These are phyloP conservation scores for Cryphonectria naterciae DNA, from an alignment of 2,329 filamentous ascomycete genomes.

Conservation along the genomic window DNA sequence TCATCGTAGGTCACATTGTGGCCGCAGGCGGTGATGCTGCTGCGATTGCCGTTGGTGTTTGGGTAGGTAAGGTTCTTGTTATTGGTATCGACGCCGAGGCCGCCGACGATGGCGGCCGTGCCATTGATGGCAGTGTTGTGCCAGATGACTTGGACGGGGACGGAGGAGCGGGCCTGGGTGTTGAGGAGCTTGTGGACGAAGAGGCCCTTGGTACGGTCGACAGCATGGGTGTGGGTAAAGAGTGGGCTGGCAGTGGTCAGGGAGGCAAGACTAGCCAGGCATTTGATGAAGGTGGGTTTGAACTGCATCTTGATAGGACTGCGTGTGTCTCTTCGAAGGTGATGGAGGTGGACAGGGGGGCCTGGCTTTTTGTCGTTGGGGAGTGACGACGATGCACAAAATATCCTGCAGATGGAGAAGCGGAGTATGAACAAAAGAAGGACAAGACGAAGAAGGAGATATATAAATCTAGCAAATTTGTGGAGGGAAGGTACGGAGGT, in stretches of 20 bases:
- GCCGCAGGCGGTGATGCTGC: slow-evolving; percentile 14
- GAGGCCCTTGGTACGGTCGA: background rate
- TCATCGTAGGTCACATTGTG: slow-evolving; percentile 6
- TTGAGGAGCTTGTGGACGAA: slow-evolving; percentile 1
- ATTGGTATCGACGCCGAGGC: background rate
- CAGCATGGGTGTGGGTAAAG: background rate
- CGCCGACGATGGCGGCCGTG: background rate
- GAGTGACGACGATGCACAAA: background rate
- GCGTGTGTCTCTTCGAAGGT: background rate
- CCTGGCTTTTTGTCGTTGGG: background rate
- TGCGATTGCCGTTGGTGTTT: background rate
- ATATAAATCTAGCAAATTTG: background rate
- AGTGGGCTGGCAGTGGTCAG: background rate
- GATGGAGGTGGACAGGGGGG: background rate
- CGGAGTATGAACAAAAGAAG: background rate
- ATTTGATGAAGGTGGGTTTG: background rate
- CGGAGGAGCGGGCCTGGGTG: background rate
- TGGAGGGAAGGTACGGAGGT: background rate
- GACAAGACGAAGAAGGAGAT: background rate
- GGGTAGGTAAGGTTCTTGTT: background rate
- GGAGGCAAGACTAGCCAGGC: background rate
- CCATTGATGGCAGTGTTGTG: background rate
- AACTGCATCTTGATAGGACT: background rate
- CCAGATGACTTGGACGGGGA: slow-evolving; percentile 7
- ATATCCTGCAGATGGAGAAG: background rate